Evolutionary conservation across 371 early-diverging fungal species (phyloP), one percentile per base, ranked within the genome.

Genomic region (Actinomucor elegans): DNA sequence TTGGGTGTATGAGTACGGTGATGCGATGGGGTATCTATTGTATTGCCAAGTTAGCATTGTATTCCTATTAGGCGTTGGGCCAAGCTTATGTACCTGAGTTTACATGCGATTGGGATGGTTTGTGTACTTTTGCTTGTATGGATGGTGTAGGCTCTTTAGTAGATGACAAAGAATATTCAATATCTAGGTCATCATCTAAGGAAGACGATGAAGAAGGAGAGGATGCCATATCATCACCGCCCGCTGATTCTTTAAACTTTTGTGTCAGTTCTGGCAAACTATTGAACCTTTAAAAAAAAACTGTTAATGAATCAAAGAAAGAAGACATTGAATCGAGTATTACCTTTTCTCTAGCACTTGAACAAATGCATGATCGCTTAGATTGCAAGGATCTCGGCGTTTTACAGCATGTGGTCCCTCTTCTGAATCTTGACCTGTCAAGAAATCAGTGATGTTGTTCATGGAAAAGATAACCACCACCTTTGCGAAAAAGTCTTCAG

Each of bases 291-390:
- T 2, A 10, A 20, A 14, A 29, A 33, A 6, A 21, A 12, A 41
- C n/a, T n/a, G n/a, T n/a, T n/a, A n/a, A n/a, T n/a, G n/a, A n/a
- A n/a, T n/a, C n/a, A n/a, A n/a, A n/a, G n/a, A n/a, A n/a, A n/a
- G n/a, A n/a, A n/a, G n/a, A n/a, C n/a, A n/a, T n/a, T n/a, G 32
- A 28, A 17, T 12, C 17, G 0, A n/a, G 0, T 5, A 1, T 10
- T 52, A 57, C 57, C 57, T 43, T 24, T 43, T 50, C 31, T 35
- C 51, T 26, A 57, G 14, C 9, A 57, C n/a, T 32, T 50, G 42
- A 43, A 50, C 49, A 32, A 57, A 57, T 9, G 44, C 51, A 45
- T 36, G 28, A 32, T 57, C 57, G n/a, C 29, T 49, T 23, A 57
- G 26, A 23, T 50, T 38, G 31, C 34, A 35, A 18, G 51, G 51